Evolutionary conservation across 352 stramenopile species (phyloP), one percentile per base, ranked within the genome.

Genomic region (Phytophthora foliorum): DNA sequence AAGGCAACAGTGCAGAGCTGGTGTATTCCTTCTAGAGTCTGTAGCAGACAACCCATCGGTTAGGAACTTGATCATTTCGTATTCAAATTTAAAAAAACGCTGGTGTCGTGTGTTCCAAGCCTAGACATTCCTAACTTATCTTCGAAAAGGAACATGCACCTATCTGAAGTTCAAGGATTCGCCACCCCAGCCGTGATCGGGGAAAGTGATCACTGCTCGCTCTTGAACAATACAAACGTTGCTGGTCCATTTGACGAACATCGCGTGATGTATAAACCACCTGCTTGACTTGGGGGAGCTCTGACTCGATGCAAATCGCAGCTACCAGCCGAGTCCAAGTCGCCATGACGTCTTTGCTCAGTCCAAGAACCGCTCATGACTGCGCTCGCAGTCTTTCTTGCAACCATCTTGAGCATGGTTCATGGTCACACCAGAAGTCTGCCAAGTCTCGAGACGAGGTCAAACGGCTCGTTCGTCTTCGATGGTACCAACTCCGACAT

Each of bases 401-500:
- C 46, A 31, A 38, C 25, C 27, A 5, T 16, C 1, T 61, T 13
- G 48, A 42, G 21, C 5, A 60, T 56, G 48, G 49, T 19, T 2
- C 34, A 44, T 14, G 27, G n/a, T 10, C 29, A 56, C 25, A 64
- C 62, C 21, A 57, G 52, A 3, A 34, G 8, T 13, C 21, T 67
- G 19, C 50, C 57, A 16, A 57, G 57, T 58, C 57, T 72, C 4
- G 50, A 63, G 27, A 27, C 46, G n/a, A 38, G 31, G 2, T 17
- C 48, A 13, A 38, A 49, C 45, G 34, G 7, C 3, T 68, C 56
- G 2, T 79, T 80, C 36, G 38, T 50, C 14, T 80, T 78, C 8
- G 38, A 45, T 13, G 38, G 70, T 21, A 59, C 55, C 34, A 82
- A 75, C 39, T 86, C 75, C 16, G 67, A 78, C 31, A 70, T 82